Evolutionary conservation across 805 yeast genomes (phyloP).

Genomic region (Myxozyma neglecta): DNA sequence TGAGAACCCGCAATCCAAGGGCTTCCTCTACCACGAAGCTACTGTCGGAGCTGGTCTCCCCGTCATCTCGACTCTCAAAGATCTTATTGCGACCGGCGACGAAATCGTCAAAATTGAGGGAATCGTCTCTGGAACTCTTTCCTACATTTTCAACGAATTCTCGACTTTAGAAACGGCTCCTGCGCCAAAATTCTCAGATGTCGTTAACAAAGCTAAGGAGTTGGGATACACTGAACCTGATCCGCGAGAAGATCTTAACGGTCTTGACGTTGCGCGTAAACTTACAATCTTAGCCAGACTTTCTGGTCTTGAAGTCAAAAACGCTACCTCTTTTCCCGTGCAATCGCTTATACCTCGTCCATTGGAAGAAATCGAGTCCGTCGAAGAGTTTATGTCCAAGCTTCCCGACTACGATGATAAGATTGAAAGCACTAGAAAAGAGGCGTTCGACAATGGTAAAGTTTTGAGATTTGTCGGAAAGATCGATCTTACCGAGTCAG

Average conservation of each 20-base stretch:
- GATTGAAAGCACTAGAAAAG: slow-evolving; percentile 71
- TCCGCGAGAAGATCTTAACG: slow-evolving; percentile 98
- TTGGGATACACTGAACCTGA: slow-evolving; percentile 98
- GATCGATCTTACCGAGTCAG: slow-evolving; percentile 61
- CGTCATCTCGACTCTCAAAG: slow-evolving; percentile 82
- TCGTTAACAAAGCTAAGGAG: slow-evolving; percentile 82
- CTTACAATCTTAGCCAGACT: slow-evolving; percentile 94
- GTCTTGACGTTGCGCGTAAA: slow-evolving; percentile 97
- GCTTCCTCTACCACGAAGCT: slow-evolving; percentile 94
- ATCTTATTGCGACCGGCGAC: slow-evolving; percentile 89
- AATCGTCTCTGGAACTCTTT: slow-evolving; percentile 91
- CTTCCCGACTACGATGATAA: slow-evolving; percentile 83
- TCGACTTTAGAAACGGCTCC: slow-evolving; percentile 58
- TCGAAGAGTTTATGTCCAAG: slow-evolving; percentile 57
- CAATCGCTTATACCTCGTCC: slow-evolving; percentile 88
- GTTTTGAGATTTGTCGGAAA: slow-evolving; percentile 93
- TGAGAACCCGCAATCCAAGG: slow-evolving; percentile 46
- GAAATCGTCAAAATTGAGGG: slow-evolving; percentile 90
- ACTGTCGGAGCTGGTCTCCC: slow-evolving; percentile 99
- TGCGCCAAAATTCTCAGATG: slow-evolving; percentile 78
- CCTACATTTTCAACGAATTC: slow-evolving; percentile 92
- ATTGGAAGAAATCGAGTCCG: slow-evolving; percentile 62
- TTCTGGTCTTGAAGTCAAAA: slow-evolving; percentile 78
- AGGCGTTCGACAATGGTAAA: slow-evolving; percentile 78
- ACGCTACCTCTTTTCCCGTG: slow-evolving; percentile 91